Base-by-base conservation (phyloP, 1,284 basidiomycete species). In the Inonotus obliquus region DNA sequence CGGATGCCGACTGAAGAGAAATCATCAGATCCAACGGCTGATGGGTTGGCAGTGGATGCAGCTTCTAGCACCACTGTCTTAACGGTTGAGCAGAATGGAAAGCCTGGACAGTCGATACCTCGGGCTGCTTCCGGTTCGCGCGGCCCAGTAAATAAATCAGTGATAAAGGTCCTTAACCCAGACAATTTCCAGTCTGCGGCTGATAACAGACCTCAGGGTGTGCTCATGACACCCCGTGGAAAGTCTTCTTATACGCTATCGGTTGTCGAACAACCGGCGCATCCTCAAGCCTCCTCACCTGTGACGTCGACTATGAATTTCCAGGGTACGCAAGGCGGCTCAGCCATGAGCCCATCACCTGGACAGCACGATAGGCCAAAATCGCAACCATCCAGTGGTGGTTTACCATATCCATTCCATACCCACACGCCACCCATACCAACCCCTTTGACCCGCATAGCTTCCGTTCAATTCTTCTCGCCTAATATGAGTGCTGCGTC, bases 1-100 rank as follows among this genome's bases (percentile, higher is more conserved):
- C 52, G 35, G 23, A 60, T 52, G 21, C 59, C 53, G 13, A 55
- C 29, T 19, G 53, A 60, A 27, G 59, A 60, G 44, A n/a, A 19
- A 9, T 41, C 52, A 25, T 32, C 39, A 13, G 54, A 52, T 17
- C 51, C 32, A 32, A 23, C 37, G 21, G 38, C 27, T 53, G 61
- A 62, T 49, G 35, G 41, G 51, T 56, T 58, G 57, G 51, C 58
- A 14, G 55, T 29, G 39, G 61, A 62, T 48, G 61, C 56, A 44
- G 54, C 48, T 53, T 45, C 49, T 58, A 47, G 61, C 32, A 27
- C 45, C 32, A 51, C 41, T 47, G 49, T 58, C 38, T 48, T 54
- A 54, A 54, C 61, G 13, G 47, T 53, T 45, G 57, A 61, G 23
- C 60, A 61, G 54, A 59, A 39, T 19, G 58, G 49, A 27, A 41